Evolutionary conservation across 345 rosid genomes (phyloP).

Genomic region (Lepidium didymum): DNA sequence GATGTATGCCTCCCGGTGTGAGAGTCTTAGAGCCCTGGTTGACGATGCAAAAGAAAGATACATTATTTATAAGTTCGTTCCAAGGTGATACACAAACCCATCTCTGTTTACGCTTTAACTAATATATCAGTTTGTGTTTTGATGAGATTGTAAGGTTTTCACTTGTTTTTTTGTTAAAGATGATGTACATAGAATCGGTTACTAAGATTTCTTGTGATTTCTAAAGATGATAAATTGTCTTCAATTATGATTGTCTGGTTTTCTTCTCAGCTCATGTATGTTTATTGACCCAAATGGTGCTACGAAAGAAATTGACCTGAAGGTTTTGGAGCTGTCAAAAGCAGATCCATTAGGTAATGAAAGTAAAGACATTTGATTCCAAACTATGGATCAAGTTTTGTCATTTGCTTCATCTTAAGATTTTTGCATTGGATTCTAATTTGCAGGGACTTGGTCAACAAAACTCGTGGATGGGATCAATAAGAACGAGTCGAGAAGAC

Average conservation of each 20-base stretch:
- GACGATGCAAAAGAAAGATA: constrained; percentile 50
- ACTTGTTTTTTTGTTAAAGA: too few relatives aligned
- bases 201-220: not conserved
- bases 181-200: not conserved
- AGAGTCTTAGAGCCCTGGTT: constrained; percentile 52
- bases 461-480: constrained; percentile 83
- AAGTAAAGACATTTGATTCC: not conserved
- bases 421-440: not conserved
- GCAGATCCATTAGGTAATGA: constrained; percentile 55
- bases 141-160: not conserved
- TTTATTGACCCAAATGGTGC: constrained; percentile 50
- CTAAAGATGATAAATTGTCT: not conserved
- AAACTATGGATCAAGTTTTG: not conserved
- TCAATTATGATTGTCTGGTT: not conserved
- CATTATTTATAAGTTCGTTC: constrained; percentile 57
- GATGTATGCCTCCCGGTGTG: constrained; percentile 47
- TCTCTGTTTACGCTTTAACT: not conserved
- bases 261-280: constrained; percentile 58
- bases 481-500: constrained; percentile 72
- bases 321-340: constrained; percentile 45
- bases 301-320: constrained; percentile 51
- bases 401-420: not conserved
- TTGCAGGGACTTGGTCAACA: constrained; percentile 56
- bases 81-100: constrained; percentile 40
- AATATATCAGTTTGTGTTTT: not conserved